A percentile compares a stretch with the other conserved stretches of the same genome.
Evolutionary conservation across 2,329 filamentous ascomycete species (phyloP).

Genomic region (Colletotrichum endophyticum): DNA sequence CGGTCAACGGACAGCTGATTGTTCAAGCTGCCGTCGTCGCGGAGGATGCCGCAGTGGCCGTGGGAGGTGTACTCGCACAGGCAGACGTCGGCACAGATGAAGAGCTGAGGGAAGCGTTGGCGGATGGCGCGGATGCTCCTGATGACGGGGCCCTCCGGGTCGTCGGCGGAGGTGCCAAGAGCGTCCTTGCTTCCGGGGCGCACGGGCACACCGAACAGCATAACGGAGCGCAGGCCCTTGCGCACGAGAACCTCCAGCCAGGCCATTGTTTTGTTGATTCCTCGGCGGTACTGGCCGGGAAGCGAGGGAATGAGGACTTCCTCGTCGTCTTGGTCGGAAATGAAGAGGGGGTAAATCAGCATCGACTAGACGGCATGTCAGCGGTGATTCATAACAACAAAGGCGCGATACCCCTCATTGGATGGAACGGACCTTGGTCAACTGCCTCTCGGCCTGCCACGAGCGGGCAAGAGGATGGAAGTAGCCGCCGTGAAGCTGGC

Average conservation of each 20-base stretch:
- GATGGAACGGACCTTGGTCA: constrained; percentile 72
- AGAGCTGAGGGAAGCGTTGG: constrained; percentile 85
- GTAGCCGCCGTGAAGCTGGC: constrained; percentile 84
- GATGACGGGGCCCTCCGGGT: constrained; percentile 91
- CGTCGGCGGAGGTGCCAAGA: constrained; percentile 89
- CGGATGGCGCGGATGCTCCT: constrained; percentile 83
- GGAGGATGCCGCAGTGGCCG: constrained; percentile 94
- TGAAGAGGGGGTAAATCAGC: constrained; percentile 97
- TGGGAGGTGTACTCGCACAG: constrained; percentile 99
- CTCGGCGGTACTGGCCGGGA: constrained; percentile 87
- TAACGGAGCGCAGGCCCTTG: constrained; percentile 91
- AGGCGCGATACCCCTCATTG: neutral
- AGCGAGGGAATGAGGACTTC: constrained; percentile 89
- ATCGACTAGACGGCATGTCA: constrained; percentile 70
- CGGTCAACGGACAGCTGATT: constrained; percentile 93
- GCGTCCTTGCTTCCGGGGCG: constrained; percentile 84
- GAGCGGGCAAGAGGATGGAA: constrained; percentile 78
- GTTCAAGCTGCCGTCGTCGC: constrained; percentile 91
- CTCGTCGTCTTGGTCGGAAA: constrained; percentile 93
- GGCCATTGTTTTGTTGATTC: constrained; percentile 82
- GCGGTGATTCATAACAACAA: neutral
- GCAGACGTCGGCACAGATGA: constrained; percentile 92
- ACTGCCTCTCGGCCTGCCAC: constrained; percentile 84
- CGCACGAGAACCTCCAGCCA: constrained; percentile 86
- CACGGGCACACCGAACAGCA: constrained; percentile 93